Conservation (phyloP, 768 basidiomycete species). For the Mycena albidolilacea region DNA sequence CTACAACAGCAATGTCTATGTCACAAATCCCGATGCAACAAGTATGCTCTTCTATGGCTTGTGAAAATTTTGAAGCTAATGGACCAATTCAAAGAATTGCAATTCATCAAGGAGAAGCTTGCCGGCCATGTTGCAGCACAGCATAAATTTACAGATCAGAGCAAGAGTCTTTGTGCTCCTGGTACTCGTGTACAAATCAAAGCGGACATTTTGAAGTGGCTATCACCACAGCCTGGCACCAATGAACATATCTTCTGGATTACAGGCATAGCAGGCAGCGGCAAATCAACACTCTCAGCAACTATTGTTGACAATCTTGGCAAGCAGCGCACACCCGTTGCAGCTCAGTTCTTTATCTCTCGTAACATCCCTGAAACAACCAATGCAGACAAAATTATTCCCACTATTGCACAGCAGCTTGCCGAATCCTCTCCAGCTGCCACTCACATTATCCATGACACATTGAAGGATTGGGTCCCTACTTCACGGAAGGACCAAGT, state of each 20-base stretch:
- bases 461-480: not conserved
- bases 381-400: slow-evolving; percentile 15
- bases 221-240: not conserved
- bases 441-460: not conserved
- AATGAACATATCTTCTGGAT: no score
- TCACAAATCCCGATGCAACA: not conserved
- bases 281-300: no score
- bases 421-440: slow-evolving; percentile 6
- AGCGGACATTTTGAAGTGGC: not conserved
- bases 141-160: not conserved
- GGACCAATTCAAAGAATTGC: not conserved
- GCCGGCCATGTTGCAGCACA: no score
- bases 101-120: not conserved
- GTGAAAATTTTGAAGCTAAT: not conserved
- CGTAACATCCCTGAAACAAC: not conserved
- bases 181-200: slow-evolving; percentile 14
- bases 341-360: no score
- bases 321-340: no score
- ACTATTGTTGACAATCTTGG: no score
- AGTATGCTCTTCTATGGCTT: not conserved
- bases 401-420: slow-evolving; percentile 22
- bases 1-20: no score
- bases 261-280: no score
- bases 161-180: not conserved
- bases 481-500: slow-evolving; percentile 4